Evolutionary conservation across 1,284 basidiomycete species (phyloP).

Genomic region (Cerrena zonata): DNA sequence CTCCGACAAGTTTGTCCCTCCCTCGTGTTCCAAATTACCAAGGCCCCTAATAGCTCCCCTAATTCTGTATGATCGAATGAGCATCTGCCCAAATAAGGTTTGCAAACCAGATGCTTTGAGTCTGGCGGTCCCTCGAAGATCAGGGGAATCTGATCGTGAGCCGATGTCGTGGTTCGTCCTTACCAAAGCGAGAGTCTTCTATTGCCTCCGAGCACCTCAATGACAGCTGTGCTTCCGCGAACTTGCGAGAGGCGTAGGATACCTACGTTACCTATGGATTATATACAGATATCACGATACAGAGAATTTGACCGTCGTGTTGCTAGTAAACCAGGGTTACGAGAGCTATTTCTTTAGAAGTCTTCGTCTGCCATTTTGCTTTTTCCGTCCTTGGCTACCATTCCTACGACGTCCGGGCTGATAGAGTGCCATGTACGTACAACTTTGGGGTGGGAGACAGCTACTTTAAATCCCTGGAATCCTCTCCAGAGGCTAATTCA

Average conservation of each 20-base stretch:
- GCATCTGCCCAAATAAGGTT: constrained; percentile 7
- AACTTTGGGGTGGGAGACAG: neutral
- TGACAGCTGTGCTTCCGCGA: constrained; percentile 7
- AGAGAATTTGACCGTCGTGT: neutral
- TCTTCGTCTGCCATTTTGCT: neutral
- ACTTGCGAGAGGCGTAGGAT: neutral
- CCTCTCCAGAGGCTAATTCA: neutral
- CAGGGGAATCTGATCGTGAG: constrained; percentile 9
- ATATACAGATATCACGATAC: neutral
- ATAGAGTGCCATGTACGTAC: neutral
- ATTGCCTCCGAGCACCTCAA: neutral
- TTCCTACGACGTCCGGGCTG: neutral
- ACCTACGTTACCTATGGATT: neutral
- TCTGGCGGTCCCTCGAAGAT: constrained; percentile 8
- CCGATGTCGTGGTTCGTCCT: neutral
- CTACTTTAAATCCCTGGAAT: neutral
- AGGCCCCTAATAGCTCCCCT: neutral
- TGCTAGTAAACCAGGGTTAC: neutral
- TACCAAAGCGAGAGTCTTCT: neutral
- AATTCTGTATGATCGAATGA: constrained; percentile 15
- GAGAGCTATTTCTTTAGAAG: neutral
- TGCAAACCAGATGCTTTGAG: constrained; percentile 5
- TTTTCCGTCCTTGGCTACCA: neutral
- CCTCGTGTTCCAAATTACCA: neutral
- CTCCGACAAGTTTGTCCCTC: neutral